phyloP scores from a whole-genome alignment of 257 asterid genomes.

The Solanum infundibuliforme region DNA sequence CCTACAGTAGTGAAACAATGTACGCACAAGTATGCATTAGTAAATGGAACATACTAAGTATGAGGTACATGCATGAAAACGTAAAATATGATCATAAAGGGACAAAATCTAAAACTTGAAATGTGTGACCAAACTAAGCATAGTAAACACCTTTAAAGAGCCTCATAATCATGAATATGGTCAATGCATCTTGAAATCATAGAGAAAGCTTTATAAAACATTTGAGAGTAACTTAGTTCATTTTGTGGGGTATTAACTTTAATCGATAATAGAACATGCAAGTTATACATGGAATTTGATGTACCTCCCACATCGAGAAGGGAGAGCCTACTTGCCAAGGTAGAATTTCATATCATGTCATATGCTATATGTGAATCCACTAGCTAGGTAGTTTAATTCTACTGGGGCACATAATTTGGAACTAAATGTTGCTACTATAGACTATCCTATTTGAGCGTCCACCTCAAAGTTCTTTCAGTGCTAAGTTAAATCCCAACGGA shows the following conservation, averaged over 20 bases:
- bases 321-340: neutral
- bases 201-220: too few species aligned
- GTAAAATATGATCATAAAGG: neutral
- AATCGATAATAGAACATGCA: neutral
- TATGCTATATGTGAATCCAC: neutral
- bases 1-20: neutral
- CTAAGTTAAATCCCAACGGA: too few species aligned
- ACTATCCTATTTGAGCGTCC: too few species aligned
- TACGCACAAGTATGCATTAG: neutral
- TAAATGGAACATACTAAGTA: neutral
- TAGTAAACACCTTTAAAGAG: neutral
- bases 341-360: neutral
- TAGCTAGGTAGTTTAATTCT: neutral
- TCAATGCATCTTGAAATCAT: neutral
- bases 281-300: neutral
- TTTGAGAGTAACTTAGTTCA: neutral
- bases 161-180: neutral
- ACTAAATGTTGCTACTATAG: too few species aligned
- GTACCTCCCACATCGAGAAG: neutral
- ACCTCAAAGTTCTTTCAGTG: too few species aligned
- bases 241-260: neutral
- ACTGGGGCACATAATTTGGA: neutral
- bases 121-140: neutral
- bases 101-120: neutral
- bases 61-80: neutral